A percentile compares a stretch with the other conserved stretches of the same genome.
Conservation (phyloP, 139 green algal species). For the Chlamydomonas asymmetrica region DNA sequence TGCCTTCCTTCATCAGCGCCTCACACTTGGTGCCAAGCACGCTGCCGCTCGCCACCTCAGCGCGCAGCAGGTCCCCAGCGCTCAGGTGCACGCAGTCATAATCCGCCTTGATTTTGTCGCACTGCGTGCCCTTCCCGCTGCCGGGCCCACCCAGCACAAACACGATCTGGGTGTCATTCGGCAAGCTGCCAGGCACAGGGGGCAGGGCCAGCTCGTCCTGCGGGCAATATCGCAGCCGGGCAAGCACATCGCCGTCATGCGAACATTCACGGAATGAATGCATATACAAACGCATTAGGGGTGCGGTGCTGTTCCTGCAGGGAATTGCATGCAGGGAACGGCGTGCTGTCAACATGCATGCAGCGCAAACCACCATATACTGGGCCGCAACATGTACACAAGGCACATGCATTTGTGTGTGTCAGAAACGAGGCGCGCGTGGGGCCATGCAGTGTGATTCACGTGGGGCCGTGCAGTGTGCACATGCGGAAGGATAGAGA, state of each 20-base stretch:
- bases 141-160: conserved; percentile 57
- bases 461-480: no score
- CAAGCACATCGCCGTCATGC: neutral
- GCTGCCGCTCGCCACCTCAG: conserved; percentile 68
- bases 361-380: no score
- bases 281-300: no score
- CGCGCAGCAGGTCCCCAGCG: conserved; percentile 77
- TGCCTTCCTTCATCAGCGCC: no score
- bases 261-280: neutral
- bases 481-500: no score
- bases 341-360: no score
- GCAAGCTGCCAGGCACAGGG: conserved; percentile 27
- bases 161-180: conserved; percentile 39
- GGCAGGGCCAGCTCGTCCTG: conserved; percentile 48
- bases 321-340: no score
- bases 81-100: conserved; percentile 69
- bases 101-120: conserved; percentile 71
- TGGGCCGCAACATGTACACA: no score
- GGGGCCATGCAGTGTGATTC: no score
- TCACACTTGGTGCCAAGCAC: conserved; percentile 48
- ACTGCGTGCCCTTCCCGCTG: conserved; percentile 59
- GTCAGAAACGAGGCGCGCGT: no score
- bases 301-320: no score
- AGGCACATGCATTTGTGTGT: no score
- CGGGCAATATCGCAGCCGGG: neutral